A percentile compares a stretch with the other conserved stretches of the same genome.
These are phyloP conservation scores for Globisporangium cederbergense DNA, from an alignment of 352 stramenopile genomes.

Conservation along the genomic window DNA sequence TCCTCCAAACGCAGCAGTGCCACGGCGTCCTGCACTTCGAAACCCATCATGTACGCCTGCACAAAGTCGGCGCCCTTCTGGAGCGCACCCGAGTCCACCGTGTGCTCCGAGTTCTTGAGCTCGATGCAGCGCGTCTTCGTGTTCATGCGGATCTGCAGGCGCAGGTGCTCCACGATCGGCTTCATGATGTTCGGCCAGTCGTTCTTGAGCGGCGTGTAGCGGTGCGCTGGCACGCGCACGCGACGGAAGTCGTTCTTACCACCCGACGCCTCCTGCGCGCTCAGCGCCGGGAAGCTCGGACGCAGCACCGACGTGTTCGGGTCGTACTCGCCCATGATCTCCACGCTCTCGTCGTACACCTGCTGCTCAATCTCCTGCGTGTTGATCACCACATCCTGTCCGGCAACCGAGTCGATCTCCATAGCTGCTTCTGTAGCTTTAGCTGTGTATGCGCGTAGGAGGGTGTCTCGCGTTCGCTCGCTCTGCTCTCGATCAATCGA, in stretches of 20 bases:
- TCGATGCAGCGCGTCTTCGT: slow-evolving; percentile 98
- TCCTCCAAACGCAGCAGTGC: slow-evolving; percentile 98
- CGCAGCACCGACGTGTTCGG: slow-evolving; percentile 27
- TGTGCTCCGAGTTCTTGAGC: slow-evolving; percentile 94
- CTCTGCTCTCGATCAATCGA: slow-evolving; percentile 5
- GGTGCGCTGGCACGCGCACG: slow-evolving; percentile 94
- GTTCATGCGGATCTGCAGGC: slow-evolving; percentile 98
- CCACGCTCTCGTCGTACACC: slow-evolving; percentile 44
- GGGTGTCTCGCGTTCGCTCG: background rate
- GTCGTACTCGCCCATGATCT: slow-evolving; percentile 48
- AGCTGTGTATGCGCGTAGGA: background rate
- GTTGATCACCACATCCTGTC: slow-evolving; percentile 60
- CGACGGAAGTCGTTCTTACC: slow-evolving; percentile 95
- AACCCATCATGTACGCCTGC: slow-evolving; percentile 99
- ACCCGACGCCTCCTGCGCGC: slow-evolving; percentile 62
- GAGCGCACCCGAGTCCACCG: slow-evolving; percentile 91
- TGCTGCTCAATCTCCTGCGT: slow-evolving; percentile 47
- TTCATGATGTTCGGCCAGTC: slow-evolving; percentile 99
- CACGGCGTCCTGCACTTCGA: slow-evolving; percentile 97
- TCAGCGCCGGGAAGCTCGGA: slow-evolving; percentile 76
- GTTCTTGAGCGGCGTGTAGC: slow-evolving; percentile 98
- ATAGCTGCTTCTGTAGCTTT: slow-evolving; percentile 25
- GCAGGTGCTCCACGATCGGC: slow-evolving; percentile 98
- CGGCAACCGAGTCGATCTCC: slow-evolving; percentile 68
- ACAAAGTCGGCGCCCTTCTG: slow-evolving; percentile 98